Base-by-base conservation (phyloP, 768 basidiomycete species). In the Leucosporidium creatinivorum region DNA sequence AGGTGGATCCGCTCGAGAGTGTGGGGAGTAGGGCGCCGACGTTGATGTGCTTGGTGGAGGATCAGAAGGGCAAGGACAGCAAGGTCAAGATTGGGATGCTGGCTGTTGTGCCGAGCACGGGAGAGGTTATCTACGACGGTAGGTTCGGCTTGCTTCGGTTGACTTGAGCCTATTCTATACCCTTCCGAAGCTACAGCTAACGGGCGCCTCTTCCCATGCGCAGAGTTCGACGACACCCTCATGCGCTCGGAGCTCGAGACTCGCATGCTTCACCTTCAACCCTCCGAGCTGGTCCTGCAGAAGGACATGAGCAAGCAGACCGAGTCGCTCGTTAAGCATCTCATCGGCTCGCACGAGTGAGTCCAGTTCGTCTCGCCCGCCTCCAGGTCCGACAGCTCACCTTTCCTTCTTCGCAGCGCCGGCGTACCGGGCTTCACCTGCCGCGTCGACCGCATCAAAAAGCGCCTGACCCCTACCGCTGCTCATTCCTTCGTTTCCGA, bases 181-280 rank as follows among this genome's bases (percentile, higher is more conserved):
- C 18, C 28, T 21, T 8, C 4, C 7, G 10, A n/a, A 17, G 36
- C n/a, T 25, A 49, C 3, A 44, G 9, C n/a, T 21, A 23, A 18
- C 48, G 23, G n/a, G n/a, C 31, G 52, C 26, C 51, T n/a, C 30
- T 51, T 26, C 28, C 50, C 26, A 58, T 56, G 7, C 54, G 57
- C 58, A 71, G 61, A 57, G 23, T 70, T 68, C 47, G 28, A 74
- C 88, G 92, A 96, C 77, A 85, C 84, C 3, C 78, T 85, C 39
- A 89, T 96, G 86, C 84, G 93, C 19, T 67, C 87, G 12, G 93
- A 98, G 77, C 84, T 96, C 3, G 93, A 96, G 89, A 97, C 93
- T 0, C 81, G 94, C 54, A 81, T 99, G 69, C 85, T 87, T 3
- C 93, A 99, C 76, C 84, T 86, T 26, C 85, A 84, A 69, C 94